Percentiles rank a stretch among this genome's conserved stretches.
These are phyloP conservation scores for Colletotrichum sp. DNA, from an alignment of 2,329 filamentous ascomycete species.

Conservation along the genomic window DNA sequence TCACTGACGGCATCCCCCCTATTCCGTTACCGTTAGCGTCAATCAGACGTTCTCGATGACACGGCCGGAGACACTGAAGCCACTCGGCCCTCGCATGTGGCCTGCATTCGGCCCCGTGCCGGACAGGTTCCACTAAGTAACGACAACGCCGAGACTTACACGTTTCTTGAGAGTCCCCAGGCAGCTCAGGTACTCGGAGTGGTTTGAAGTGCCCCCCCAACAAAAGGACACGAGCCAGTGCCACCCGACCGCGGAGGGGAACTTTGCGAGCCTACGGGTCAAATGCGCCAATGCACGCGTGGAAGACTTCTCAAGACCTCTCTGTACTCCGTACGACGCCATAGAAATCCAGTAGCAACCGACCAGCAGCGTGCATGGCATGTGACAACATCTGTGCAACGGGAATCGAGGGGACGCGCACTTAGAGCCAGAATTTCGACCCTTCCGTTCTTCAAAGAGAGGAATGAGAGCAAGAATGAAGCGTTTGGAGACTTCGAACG, in stretches of 20 bases:
- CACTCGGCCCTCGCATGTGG: background rate
- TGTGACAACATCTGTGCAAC: background rate
- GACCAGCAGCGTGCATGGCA: background rate
- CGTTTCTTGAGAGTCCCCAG: background rate
- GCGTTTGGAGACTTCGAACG: background rate
- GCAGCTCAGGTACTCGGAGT: background rate
- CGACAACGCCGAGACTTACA: background rate
- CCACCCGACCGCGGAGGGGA: background rate
- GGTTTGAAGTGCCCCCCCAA: background rate
- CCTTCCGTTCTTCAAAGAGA: background rate
- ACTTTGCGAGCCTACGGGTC: background rate
- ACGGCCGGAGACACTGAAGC: background rate
- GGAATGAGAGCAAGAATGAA: no score
- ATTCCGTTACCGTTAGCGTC: background rate
- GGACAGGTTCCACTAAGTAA: background rate
- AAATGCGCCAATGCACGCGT: background rate
- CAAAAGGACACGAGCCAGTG: background rate
- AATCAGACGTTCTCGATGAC: background rate
- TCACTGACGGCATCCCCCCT: background rate
- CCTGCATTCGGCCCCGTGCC: slow-evolving; percentile 9
- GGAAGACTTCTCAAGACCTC: background rate
- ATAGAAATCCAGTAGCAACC: background rate
- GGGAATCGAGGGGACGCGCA: background rate
- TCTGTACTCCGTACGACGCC: background rate
- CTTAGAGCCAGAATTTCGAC: background rate